phyloP scores from a whole-genome alignment of 2,329 filamentous ascomycete species.

The Fusarium continuum region DNA sequence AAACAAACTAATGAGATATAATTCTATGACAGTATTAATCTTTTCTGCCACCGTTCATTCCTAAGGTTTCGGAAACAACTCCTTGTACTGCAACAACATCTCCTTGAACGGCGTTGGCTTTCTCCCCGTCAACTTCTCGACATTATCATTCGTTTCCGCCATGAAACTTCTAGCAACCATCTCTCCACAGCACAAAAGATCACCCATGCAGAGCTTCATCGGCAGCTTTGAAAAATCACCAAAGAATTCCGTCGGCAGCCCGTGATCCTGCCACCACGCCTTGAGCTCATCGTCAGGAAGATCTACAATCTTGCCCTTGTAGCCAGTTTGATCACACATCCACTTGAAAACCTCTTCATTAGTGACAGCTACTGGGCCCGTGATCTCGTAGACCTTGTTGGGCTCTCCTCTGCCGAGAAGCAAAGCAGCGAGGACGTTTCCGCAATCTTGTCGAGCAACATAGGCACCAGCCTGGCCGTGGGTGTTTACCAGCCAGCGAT shows the following conservation, averaged over 20 bases:
- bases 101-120: slow-evolving; percentile 33
- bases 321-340: slow-evolving; percentile 35
- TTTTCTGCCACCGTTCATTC: neutral
- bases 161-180: slow-evolving; percentile 36
- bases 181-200: slow-evolving; percentile 39
- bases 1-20: no score
- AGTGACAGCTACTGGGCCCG: slow-evolving; percentile 31
- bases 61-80: slow-evolving; percentile 27
- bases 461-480: slow-evolving; percentile 38
- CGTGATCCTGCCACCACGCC: slow-evolving; percentile 36
- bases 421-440: slow-evolving; percentile 32
- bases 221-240: slow-evolving; percentile 39
- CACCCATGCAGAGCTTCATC: slow-evolving; percentile 40
- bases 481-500: slow-evolving; percentile 35
- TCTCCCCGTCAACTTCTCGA: slow-evolving; percentile 37
- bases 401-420: slow-evolving; percentile 33
- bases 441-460: slow-evolving; percentile 37
- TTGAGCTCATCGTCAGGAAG: slow-evolving; percentile 38
- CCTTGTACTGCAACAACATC: slow-evolving; percentile 35
- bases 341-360: slow-evolving; percentile 37
- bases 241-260: slow-evolving; percentile 33
- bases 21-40: neutral
- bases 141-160: slow-evolving; percentile 32
- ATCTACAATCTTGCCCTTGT: slow-evolving; percentile 33
- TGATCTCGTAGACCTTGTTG: slow-evolving; percentile 39